Evolutionary conservation across 768 basidiomycete genomes (phyloP), one percentile per base, ranked within the genome.

Genomic region (Russula sp.): DNA sequence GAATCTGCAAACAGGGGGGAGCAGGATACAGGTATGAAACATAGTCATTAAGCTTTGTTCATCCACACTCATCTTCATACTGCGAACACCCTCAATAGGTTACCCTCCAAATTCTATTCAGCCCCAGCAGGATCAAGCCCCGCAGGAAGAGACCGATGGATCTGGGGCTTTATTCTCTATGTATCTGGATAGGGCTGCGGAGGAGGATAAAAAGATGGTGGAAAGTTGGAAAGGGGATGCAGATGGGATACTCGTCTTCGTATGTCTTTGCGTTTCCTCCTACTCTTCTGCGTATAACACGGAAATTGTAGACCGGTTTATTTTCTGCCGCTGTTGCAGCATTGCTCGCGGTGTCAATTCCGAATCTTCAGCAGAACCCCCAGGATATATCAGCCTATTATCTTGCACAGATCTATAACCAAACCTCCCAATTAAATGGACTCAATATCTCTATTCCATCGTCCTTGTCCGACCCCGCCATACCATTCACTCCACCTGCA

Each of bases 401-500:
- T n/a, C 39, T 64, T 22, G 52, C 63, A 29, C 48, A 39, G 14
- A 56, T 57, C 22, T 41, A 65, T 53, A n/a, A 56, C 7, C 16
- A 56, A 8, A 47, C 60, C 13, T 41, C 50, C 9, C 25, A 60
- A 29, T 29, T 34, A 18, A 48, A 64, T 32, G 45, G 38, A 9
- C 18, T 56, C 18, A 47, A 45, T 7, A 32, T 47, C 1, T 13
- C 56, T 11, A 56, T 65, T 10, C 55, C 60, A 2, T 5, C 43
- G 3, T 34, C 38, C 1, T 5, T 57, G n/a, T 10, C 51, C 13
- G 13, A 56, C 29, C 46, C 59, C 16, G 34, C 63, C 20, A 22
- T 57, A 4, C 51, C 67, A 1, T 66, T 68, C 63, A 36, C 48
- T 6, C 59, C 69, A 0, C 72, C 73, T 16, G 58, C 61, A 2